These are phyloP conservation scores for Alternaria rosae DNA, from an alignment of 2,329 filamentous ascomycete species.

Conservation along the genomic window DNA sequence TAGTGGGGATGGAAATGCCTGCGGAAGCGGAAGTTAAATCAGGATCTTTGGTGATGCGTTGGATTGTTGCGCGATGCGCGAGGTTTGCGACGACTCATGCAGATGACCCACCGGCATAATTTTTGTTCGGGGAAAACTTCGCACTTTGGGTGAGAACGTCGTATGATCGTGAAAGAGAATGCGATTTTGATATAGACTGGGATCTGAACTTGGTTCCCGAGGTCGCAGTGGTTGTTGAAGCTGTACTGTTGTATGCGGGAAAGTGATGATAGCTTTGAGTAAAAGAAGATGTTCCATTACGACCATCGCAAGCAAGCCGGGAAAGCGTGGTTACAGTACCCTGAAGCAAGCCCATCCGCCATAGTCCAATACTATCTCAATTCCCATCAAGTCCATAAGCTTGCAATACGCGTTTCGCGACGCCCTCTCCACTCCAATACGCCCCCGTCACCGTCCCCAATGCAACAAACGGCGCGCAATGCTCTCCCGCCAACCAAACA, in stretches of 20 bases:
- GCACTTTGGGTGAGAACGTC: background rate
- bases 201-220: background rate
- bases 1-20: background rate
- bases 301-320: background rate
- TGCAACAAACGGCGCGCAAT: conserved; percentile 88
- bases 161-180: background rate
- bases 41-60: background rate
- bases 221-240: background rate
- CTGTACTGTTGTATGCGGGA: background rate
- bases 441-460: conserved; percentile 71
- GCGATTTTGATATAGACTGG: background rate
- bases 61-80: background rate
- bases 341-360: background rate
- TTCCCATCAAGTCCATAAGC: conserved; percentile 1
- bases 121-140: background rate
- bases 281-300: background rate
- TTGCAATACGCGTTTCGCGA: background rate
- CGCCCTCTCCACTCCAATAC: conserved; percentile 16
- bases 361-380: background rate
- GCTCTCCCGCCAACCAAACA: conserved; percentile 88
- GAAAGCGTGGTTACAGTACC: background rate
- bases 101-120: background rate
- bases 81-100: background rate
- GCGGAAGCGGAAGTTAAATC: background rate
- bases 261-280: background rate